Base-by-base conservation (phyloP, 2,329 filamentous ascomycete genomes). In the Septoria petroselini region DNA sequence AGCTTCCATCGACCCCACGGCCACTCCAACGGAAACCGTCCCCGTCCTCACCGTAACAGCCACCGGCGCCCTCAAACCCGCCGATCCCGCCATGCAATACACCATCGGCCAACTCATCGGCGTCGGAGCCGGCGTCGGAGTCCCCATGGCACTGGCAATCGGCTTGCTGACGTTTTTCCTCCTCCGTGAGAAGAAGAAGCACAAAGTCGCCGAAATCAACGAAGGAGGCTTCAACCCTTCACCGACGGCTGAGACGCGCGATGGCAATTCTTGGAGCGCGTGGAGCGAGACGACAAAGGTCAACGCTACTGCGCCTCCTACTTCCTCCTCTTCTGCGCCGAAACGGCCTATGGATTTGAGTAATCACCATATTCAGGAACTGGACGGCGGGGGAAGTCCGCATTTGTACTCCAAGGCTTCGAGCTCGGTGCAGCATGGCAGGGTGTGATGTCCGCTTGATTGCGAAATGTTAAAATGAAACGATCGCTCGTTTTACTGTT, bases 81-180 rank as follows among this genome's bases (percentile, higher is more conserved):
- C 43, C 1, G 27, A 46, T 7, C 37, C 45, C 1, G 29, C 27
- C 2, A 14, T 23, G 11, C 30, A 38, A 30, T 52, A 38, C 31
- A 42, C 49, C 7, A 33, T 15, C 1, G 30, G 33, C 8, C 42
- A 44, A 47, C 29, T 51, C 19, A 17, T 42, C 23, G 49, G 40
- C 15, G 40, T 35, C 17, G 42, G 42, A 35, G 35, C 45, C 17
- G 49, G 49, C 8, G 23, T 47, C 21, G 41, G 33, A 12, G 19
- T 52, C n/a, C 49, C 49, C 19, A 38, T 52, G 25, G 34, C 44
- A 6, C 21, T 52, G 14, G 33, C 45, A 3, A 52, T 52, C 9
- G 43, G 29, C 25, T 3, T 52, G 6, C 23, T 52, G 23, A 17
- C 43, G 3, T 52, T 27, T 15, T 41, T 52, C 6, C 38, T 52